Evolutionary conservation across 306 rosid genomes (phyloP).

Genomic region (Dryas drummondii): DNA sequence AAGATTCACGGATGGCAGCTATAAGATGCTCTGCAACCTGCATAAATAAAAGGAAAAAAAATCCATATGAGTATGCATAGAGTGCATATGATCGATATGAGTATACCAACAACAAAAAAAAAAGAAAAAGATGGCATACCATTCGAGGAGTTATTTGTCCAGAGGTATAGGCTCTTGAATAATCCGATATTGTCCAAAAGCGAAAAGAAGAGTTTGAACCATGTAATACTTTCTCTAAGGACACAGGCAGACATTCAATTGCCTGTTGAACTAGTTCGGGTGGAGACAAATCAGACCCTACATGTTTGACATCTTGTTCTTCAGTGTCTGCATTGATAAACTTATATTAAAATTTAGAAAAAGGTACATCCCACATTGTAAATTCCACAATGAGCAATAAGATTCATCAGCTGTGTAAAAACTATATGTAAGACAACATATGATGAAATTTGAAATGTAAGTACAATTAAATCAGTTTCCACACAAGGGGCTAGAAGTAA

Average conservation of each 20-base stretch:
- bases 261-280: constrained; percentile 62
- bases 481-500: background rate
- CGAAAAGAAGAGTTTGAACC: constrained; percentile 34
- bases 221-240: constrained; percentile 23
- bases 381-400: background rate
- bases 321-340: constrained; percentile 40
- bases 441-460: background rate
- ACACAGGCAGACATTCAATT: constrained; percentile 49
- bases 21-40: constrained; percentile 77
- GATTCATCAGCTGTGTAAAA: background rate
- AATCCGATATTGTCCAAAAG: constrained; percentile 77
- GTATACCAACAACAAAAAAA: background rate
- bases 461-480: background rate
- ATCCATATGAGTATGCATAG: background rate
- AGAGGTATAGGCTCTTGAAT: constrained; percentile 65
- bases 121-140: constrained; percentile 40
- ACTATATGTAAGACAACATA: background rate
- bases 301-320: constrained; percentile 55
- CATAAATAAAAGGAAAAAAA: background rate
- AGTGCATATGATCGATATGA: background rate
- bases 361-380: background rate
- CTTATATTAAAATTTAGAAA: background rate
- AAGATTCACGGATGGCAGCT: constrained; percentile 58
- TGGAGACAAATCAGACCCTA: constrained; percentile 53
- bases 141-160: constrained; percentile 58